phyloP scores from a whole-genome alignment of 2,329 filamentous ascomycete genomes.

The Paecilomyces variotii region DNA sequence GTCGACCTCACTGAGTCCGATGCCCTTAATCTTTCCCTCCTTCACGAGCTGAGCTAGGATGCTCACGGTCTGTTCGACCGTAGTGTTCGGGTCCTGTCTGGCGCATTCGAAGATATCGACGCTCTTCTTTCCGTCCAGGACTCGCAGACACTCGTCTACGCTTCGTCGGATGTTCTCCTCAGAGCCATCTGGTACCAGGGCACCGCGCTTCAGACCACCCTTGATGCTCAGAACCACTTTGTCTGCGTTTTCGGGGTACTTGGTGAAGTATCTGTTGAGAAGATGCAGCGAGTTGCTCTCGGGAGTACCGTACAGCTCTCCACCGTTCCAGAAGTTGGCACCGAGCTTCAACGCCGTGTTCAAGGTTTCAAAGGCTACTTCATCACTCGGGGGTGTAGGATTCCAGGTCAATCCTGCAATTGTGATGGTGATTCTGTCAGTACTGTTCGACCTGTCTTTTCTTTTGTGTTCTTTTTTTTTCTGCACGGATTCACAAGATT shows the following conservation, averaged over 20 bases:
- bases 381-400: constrained; percentile 4
- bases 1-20: constrained; percentile 37
- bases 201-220: constrained; percentile 40
- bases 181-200: constrained; percentile 42
- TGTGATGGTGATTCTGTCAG: not conserved
- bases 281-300: constrained; percentile 53
- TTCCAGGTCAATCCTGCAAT: constrained; percentile 11
- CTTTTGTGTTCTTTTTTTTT: no score
- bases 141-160: constrained; percentile 48
- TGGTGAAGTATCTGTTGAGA: constrained; percentile 54
- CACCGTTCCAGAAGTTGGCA: constrained; percentile 53
- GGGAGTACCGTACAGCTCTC: constrained; percentile 56
- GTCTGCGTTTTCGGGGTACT: constrained; percentile 56
- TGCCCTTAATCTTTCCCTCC: constrained; percentile 38
- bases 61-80: constrained; percentile 40
- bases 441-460: no score
- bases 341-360: constrained; percentile 17
- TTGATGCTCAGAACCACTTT: constrained; percentile 58
- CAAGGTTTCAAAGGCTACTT: constrained; percentile 8
- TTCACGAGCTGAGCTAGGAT: constrained; percentile 31
- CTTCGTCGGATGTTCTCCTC: constrained; percentile 49
- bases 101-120: constrained; percentile 55
- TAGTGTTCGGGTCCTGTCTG: constrained; percentile 46
- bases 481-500: not conserved
- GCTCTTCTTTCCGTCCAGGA: constrained; percentile 50